Evolutionary conservation across 768 basidiomycete species (phyloP).

Genomic region (Exidia glandulosa): DNA sequence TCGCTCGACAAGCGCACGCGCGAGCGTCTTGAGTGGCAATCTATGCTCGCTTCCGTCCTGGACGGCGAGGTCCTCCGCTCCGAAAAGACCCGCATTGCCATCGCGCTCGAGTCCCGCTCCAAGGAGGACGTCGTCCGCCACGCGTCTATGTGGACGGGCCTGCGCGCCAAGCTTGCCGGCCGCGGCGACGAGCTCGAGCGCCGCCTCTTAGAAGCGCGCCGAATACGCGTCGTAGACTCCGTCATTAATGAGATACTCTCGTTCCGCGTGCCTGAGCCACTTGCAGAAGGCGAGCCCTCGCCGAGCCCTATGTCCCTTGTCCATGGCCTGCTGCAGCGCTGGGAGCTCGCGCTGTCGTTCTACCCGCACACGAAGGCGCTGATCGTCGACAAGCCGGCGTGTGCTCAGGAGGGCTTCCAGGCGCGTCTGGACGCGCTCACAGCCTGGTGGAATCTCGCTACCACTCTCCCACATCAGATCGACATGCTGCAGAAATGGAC

Average conservation of each 20-base stretch:
- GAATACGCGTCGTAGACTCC: constrained; percentile 68
- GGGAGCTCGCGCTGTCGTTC: constrained; percentile 75
- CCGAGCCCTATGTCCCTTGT: constrained; percentile 26
- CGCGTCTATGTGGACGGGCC: constrained; percentile 76
- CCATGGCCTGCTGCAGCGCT: constrained; percentile 52
- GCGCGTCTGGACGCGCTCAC: constrained; percentile 81
- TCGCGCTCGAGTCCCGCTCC: constrained; percentile 55
- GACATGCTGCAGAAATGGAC: constrained; percentile 83
- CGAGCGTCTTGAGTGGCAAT: constrained; percentile 90
- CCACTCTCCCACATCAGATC: constrained; percentile 72
- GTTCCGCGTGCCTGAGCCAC: constrained; percentile 72
- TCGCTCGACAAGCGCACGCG: constrained; percentile 61
- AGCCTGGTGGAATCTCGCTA: constrained; percentile 84
- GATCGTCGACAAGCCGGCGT: constrained; percentile 63
- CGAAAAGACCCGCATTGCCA: constrained; percentile 87
- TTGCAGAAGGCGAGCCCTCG: no score
- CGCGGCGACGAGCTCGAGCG: constrained; percentile 75
- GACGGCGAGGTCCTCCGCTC: constrained; percentile 90
- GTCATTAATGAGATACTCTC: constrained; percentile 74
- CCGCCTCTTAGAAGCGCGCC: constrained; percentile 68
- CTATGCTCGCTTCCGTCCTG: constrained; percentile 86
- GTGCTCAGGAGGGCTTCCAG: constrained; percentile 55
- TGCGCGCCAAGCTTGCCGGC: constrained; percentile 77
- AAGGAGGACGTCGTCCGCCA: constrained; percentile 60
- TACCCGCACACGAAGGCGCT: constrained; percentile 80